Base-by-base conservation (phyloP, 208 protist species). In the Trypanosoma cruzi region DNA sequence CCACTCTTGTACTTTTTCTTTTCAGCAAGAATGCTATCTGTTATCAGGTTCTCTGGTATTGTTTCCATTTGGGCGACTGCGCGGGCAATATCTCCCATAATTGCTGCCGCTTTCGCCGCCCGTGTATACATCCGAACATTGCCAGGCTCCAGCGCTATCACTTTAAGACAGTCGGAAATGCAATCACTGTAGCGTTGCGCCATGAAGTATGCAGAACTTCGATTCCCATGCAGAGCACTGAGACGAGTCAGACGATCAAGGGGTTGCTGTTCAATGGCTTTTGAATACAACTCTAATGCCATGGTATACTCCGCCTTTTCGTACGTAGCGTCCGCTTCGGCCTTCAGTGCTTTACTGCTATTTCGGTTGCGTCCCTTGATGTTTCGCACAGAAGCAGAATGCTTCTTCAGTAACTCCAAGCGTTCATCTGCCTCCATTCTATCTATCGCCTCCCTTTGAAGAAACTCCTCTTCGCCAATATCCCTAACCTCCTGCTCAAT, bases 121-220 rank as follows among this genome's bases (percentile, higher is more conserved):
- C 92, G 83, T 29, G 74, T 77, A 34, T 81, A 77, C 79, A 95
- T 91, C 62, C 89, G 92, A 32, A 75, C 66, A 68, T 90, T 93
- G 18, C 62, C 70, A 49, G 84, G 84, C n/a, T 95, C 88, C 53
- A 94, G 59, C 44, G 85, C 71, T 32, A 93, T 67, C 42, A 89
- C 84, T 59, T 85, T 75, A 16, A 92, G 57, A 79, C 92, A 97
- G 73, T 97, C 92, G 28, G 74, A 56, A 50, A 92, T 85, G 73
- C 86, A 94, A 58, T 94, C 89, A 28, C 58, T 68, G 73, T 93
- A 96, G 46, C 82, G 84, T 50, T 84, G 77, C 31, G 83, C 85
- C 92, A 97, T 97, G 73, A 92, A 97, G 61, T 87, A 77, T 2
- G 92, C 92, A 28, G 92, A 91, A 69, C 88, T 94, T 55, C 92